Conservation (phyloP, 2,329 filamentous ascomycete species). For the Exserohilum rostratum region DNA sequence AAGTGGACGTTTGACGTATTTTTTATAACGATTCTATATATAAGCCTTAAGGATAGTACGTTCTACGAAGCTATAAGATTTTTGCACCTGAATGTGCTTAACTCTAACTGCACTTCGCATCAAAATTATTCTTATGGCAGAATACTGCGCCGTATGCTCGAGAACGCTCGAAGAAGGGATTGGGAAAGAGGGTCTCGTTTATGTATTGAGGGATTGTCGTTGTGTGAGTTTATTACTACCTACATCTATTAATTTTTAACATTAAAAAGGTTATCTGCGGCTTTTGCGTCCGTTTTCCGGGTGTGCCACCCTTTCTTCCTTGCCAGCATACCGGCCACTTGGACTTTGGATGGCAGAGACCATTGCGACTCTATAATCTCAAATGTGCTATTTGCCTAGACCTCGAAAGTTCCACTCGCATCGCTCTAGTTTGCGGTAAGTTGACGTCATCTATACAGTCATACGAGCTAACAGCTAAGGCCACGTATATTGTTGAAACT, state of each 20-base stretch:
- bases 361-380: background rate
- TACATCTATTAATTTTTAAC: background rate
- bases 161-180: background rate
- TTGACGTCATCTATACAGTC: background rate
- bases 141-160: conserved; percentile 1
- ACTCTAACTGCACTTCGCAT: background rate
- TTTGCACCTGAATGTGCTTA: background rate
- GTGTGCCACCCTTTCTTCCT: conserved; percentile 1
- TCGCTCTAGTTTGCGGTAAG: conserved; percentile 6
- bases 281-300: background rate
- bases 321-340: background rate
- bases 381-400: conserved; percentile 2
- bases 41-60: no score
- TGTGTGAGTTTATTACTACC: background rate
- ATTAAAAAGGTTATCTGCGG: conserved; percentile 2
- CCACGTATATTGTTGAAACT: conserved; percentile 3
- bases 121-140: background rate
- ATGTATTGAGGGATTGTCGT: conserved; percentile 4
- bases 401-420: background rate
- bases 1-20: background rate
- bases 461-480: conserved; percentile 6
- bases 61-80: background rate
- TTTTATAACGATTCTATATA: background rate
- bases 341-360: conserved; percentile 1
- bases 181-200: background rate